These are phyloP conservation scores for Pseudocercospora fijiensis DNA, from an alignment of 2,329 filamentous ascomycete genomes.

Conservation along the genomic window DNA sequence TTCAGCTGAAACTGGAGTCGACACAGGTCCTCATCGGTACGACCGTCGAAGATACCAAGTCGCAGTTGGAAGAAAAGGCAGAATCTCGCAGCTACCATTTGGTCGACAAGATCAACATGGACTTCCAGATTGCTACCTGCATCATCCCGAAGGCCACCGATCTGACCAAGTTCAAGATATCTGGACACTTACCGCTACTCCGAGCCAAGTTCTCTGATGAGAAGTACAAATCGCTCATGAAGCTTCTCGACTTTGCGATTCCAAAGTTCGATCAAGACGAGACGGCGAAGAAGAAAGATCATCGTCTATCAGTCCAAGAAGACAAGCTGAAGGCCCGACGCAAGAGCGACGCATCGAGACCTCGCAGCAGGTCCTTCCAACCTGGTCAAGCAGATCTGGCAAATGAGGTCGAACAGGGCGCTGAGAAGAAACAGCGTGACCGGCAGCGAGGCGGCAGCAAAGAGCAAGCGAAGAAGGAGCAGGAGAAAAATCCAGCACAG, in stretches of 20 bases:
- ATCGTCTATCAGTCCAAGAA: conserved; percentile 39
- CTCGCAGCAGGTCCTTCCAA: conserved; percentile 70
- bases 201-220: conserved; percentile 89
- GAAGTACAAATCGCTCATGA: conserved; percentile 98
- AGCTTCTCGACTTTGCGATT: conserved; percentile 89
- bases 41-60: conserved; percentile 84
- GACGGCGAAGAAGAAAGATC: conserved; percentile 22
- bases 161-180: conserved; percentile 85
- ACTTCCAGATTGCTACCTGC: conserved; percentile 93
- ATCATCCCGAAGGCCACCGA: conserved; percentile 96
- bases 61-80: conserved; percentile 70
- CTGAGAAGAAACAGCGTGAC: conserved; percentile 56
- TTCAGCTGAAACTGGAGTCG: conserved; percentile 85
- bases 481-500: conserved; percentile 68
- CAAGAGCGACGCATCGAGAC: conserved; percentile 48
- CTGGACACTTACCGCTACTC: conserved; percentile 85
- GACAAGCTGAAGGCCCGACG: conserved; percentile 41
- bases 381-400: conserved; percentile 72
- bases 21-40: conserved; percentile 95
- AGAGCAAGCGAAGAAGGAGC: conserved; percentile 41
- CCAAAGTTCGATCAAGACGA: conserved; percentile 65
- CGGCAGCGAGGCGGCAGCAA: conserved; percentile 46
- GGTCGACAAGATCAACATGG: conserved; percentile 94
- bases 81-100: conserved; percentile 72
- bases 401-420: conserved; percentile 59